Evolutionary conservation across 2,329 filamentous ascomycete species (phyloP), one percentile per base, ranked within the genome.

Genomic region (Talaromyces sp.): DNA sequence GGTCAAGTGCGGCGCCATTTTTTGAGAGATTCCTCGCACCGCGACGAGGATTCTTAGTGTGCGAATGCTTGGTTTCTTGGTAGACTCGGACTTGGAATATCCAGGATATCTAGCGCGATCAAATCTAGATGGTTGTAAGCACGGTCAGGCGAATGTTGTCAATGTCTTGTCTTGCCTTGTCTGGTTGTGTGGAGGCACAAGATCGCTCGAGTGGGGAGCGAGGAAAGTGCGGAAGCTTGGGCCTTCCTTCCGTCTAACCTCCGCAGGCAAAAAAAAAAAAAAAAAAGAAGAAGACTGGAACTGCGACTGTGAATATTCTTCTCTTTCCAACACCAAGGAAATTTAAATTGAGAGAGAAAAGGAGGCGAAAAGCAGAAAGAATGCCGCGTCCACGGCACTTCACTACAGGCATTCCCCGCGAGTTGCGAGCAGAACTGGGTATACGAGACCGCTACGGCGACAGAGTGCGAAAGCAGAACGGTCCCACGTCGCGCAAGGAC

Each of bases 401-500:
- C 65, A 78, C 76, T n/a, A 77, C 77, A 13, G 72, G 70, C 4
- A 66, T 80, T 10, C 77, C 77, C 17, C 69, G 72, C 29, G 62
- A 71, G 14, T 64, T 80, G 11, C 73, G 73, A 32, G 68, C 71
- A 2, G 75, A 79, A 59, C 66, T 80, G 24, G 77, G 75, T 0
- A 68, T 78, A n/a, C 68, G 66, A 27, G 76, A 76, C 64, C 66
- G 64, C 5, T 71, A 72, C 56, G 71, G 72, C 7, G 69, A 70
- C 14, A 71, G 70, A 63, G 70, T 71, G 62, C 68, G 69, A 53
- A 69, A 64, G 50, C 64, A 66, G 14, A 69, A 69, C 62, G 69
- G 70, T 24, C 67, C 72, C 26, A 63, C 65, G 31, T 66, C 70
- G 52, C 81, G 88, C 65, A 90, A 89, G 76, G 86, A 89, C 58